A percentile compares a stretch with the other conserved stretches of the same genome.
Evolutionary conservation across 306 rosid genomes (phyloP).

Genomic region (Quercus glauca): DNA sequence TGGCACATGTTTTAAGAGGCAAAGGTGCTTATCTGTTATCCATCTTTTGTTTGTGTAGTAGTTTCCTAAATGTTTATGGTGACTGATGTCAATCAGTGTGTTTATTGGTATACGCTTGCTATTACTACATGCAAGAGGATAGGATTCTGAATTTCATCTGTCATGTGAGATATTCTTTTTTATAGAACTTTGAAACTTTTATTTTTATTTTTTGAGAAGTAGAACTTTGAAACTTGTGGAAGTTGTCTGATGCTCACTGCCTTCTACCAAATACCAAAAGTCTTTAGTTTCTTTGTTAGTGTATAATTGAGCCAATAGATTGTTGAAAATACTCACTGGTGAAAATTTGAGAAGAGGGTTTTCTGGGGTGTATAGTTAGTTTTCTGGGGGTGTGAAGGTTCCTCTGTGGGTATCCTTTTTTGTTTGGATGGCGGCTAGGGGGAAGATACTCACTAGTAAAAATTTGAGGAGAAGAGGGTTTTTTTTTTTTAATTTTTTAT

Average conservation of each 20-base stretch:
- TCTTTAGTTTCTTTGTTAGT: neutral
- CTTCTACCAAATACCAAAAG: neutral
- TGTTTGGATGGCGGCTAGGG: neutral
- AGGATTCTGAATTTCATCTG: neutral
- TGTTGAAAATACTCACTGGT: too few relatives aligned
- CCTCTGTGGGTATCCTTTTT: too few relatives aligned
- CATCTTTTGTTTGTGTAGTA: neutral
- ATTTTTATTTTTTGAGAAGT: too few relatives aligned
- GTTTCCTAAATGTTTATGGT: neutral
- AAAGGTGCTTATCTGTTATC: constrained; percentile 44
- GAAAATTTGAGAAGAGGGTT: too few relatives aligned
- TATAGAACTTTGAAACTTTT: neutral
- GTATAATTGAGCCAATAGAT: neutral
- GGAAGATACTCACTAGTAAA: neutral
- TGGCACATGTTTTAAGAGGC: constrained; percentile 37
- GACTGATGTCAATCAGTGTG: neutral
- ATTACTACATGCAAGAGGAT: neutral
- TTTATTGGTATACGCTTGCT: too few relatives aligned
- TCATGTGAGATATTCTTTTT: neutral
- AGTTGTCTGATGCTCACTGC: neutral
- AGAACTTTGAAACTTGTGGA: neutral
- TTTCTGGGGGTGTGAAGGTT: constrained; percentile 17
- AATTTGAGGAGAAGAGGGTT: too few relatives aligned
- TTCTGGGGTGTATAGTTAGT: neutral
- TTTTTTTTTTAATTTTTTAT: too few relatives aligned